Base-by-base conservation (phyloP, 495 filamentous ascomycete species). In the Bacidia gigantensis region DNA sequence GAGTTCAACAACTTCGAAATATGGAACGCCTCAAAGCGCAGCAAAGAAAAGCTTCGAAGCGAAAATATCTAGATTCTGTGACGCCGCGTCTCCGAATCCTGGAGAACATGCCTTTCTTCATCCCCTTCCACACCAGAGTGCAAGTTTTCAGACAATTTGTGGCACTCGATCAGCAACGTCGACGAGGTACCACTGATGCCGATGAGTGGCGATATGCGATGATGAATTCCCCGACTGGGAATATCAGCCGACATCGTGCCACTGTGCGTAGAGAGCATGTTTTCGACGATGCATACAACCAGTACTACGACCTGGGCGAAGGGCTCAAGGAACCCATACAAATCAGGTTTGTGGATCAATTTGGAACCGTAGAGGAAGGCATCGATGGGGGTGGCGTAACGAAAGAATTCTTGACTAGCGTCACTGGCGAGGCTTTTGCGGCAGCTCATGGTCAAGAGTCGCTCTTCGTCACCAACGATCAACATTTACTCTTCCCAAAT, bases 321-420 rank as follows among this genome's bases (percentile, higher is more conserved):
- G 81, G 81, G 0, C 71, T 99, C 51, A 97, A 97, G 61, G 90
- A 99, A 62, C 92, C 93, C 0, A 96, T 99, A 21, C 89, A 95
- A 63, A 97, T 99, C 58, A 90, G 84, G 12, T 99, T 97, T 59
- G 86, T 95, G 14, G 92, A 99, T 59, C 77, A 86, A 56, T 99
- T 95, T 56, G 82, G 83, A 50, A 79, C 81, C 2, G 72, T 77
- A 23, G 92, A 99, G 67, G 89, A 92, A 3, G 92, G 92, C 26
- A 96, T 99, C 53, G 92, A 99, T 63, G 92, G 92, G 0, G 92
- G 92, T 25, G 92, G 92, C 42, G 92, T 99, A 14, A 97, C 90
- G 12, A 99, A 99, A 60, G 92, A 99, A 59, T 99, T 99, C 58
- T 71, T 97, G 25, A 95, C 85, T 0, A 92, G 86, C 56, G 78